phyloP scores from a whole-genome alignment of 805 yeast species.

The Saccharomycopsis oosterbeekiorum region DNA sequence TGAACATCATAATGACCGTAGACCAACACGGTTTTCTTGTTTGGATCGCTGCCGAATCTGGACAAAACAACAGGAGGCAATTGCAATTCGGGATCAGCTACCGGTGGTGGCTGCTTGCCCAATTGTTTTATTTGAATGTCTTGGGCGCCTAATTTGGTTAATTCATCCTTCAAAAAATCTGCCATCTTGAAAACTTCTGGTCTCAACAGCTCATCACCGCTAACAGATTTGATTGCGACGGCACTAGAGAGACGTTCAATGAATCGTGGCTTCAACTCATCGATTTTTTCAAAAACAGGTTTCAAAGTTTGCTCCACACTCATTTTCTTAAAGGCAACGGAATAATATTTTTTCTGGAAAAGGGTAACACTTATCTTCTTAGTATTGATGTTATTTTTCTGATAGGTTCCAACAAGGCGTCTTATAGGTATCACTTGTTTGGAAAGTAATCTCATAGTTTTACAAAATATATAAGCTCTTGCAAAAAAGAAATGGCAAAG shows the following conservation, averaged over 20 bases:
- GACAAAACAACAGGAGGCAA: constrained; percentile 95
- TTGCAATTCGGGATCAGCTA: constrained; percentile 49
- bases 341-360: neutral
- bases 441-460: neutral
- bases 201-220: constrained; percentile 81
- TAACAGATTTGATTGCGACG: constrained; percentile 92
- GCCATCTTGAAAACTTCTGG: constrained; percentile 89
- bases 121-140: constrained; percentile 76
- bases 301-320: constrained; percentile 7
- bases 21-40: constrained; percentile 78
- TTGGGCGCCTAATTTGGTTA: constrained; percentile 62
- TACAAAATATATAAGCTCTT: neutral
- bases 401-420: neutral
- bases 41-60: constrained; percentile 71
- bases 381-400: neutral
- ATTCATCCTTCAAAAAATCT: constrained; percentile 61
- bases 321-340: neutral
- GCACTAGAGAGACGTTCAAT: constrained; percentile 67
- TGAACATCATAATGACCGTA: constrained; percentile 99
- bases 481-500: too few species aligned
- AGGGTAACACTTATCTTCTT: neutral
- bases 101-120: constrained; percentile 91
- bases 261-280: constrained; percentile 65
- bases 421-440: neutral
- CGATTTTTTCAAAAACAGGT: constrained; percentile 47